Evolutionary conservation across 768 basidiomycete species (phyloP), one percentile per base, ranked within the genome.

Genomic region (Fistulinella prunicolor): DNA sequence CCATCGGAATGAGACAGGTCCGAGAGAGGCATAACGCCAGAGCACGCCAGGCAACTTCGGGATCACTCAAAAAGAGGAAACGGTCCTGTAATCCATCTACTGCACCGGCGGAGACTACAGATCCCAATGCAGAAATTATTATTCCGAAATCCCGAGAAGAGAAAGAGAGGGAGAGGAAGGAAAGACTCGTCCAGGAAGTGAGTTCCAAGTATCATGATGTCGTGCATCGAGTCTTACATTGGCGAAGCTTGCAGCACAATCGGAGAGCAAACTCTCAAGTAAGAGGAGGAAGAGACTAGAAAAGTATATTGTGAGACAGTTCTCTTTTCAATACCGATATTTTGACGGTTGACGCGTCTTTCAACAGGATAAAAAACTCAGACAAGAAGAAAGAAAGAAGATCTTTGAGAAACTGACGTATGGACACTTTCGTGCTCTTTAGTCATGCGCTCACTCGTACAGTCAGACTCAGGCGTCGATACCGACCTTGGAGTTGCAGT

Each of bases 221-320:
- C 37, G 36, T 7, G 30, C 30, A 17, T n/a, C n/a, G n/a, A n/a
- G n/a, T 43, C 19, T 36, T 24, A 30, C 36, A 55, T 45, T 41
- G 46, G 47, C 9, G 36, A 51, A 67, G 65, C 60, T 66, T 47
- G 49, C 57, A 39, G 66, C 65, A 23, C 78, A 83, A 64, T 76
- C 81, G 9, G 79, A 86, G 38, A 80, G 79, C 4, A 88, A 86
- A 62, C 83, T 89, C 75, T 86, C 80, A 37, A 79, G 71, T 48
- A 94, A 94, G 73, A 94, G 91, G 72, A 85, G 82, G 71, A 94
- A 88, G 65, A 73, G 90, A 44, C 70, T 98, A 5, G 94, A 97
- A 54, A 90, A 90, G 54, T 98, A 93, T 60, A 94, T 97, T 58
- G 92, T 91, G 47, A 59, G 85, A 69, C 35, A 5, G 2, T 17